These are phyloP conservation scores for Tolypocladium nubicola DNA, from an alignment of 2,329 filamentous ascomycete species.

Conservation along the genomic window DNA sequence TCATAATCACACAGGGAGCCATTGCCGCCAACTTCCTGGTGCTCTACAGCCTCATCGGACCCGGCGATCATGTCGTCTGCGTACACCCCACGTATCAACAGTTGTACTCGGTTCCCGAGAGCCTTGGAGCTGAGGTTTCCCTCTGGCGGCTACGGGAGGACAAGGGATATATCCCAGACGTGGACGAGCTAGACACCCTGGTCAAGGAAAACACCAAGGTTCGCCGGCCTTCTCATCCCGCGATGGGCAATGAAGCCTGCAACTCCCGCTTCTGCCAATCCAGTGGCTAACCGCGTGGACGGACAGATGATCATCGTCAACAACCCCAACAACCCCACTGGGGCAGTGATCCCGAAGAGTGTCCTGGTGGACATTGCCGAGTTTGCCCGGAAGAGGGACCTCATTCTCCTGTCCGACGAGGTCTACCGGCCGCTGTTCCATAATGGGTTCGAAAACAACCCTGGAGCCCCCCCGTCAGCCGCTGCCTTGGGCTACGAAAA, in stretches of 20 bases:
- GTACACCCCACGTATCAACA: constrained; percentile 85
- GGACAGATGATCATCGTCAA: no score
- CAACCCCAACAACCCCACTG: no score
- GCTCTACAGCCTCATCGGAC: constrained; percentile 60
- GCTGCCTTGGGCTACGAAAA: no score
- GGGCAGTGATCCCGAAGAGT: background rate
- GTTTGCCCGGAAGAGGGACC: background rate
- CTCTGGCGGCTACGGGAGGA: constrained; percentile 61
- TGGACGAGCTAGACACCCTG: constrained; percentile 58
- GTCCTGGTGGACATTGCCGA: background rate
- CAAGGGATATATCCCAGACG: constrained; percentile 55
- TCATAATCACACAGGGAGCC: constrained; percentile 70
- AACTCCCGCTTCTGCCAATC: no score
- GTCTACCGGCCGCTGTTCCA: background rate
- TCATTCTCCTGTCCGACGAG: background rate
- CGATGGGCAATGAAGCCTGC: no score
- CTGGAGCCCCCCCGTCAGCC: no score
- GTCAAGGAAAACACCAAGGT: no score
- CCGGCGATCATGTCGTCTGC: constrained; percentile 75
- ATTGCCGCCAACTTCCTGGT: constrained; percentile 79
- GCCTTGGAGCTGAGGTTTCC: constrained; percentile 65
- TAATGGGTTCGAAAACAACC: no score
- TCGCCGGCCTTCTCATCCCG: no score
- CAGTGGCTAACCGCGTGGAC: no score
- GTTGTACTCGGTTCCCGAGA: constrained; percentile 64